Evolutionary conservation across 495 filamentous ascomycete genomes (phyloP), one percentile per base, ranked within the genome.

Genomic region (Daldinia concentrica): DNA sequence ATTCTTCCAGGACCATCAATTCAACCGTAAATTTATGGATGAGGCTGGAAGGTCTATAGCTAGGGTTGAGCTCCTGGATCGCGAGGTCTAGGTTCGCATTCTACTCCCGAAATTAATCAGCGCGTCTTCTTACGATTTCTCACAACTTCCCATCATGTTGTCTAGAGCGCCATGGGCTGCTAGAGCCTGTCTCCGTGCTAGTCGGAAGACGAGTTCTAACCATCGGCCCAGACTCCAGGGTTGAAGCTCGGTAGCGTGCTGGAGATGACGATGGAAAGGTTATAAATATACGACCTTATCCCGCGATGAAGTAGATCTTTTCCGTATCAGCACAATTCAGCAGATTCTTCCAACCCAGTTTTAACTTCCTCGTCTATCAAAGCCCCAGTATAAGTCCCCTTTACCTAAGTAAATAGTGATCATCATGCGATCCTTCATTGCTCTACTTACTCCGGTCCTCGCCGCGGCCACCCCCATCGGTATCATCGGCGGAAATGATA

Each of bases 11-110:
- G 69, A 62, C 45, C 11, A 32, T 76, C 74, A 80, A 80, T 84
- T 84, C 81, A 83, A 72, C 81, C 82, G 82, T 73, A 84, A 82
- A 82, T 84, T 83, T 77, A 74, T 58, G 39, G 67, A 63, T 27
- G 61, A 75, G 76, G 74, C 73, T 72, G 75, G 70, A 77, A 66
- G 73, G 70, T 67, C 73, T 52, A 65, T 62, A 59, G 60, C 73
- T 68, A 32, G 66, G 65, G 55, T 62, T 19, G 62, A 52, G 37
- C 68, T 70, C 63, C 22, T 55, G 14, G 27, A 39, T 54, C 50
- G 70, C 71, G 68, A 64, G 73, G 62, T 67, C 73, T 72, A 64
- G 66, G 68, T 69, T 71, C 64, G 61, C 73, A 66, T 66, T 59
- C 43, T 71, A 65, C 59, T 62, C 66, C 59, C 66, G 57, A 41